These are phyloP conservation scores for Tulasnella sp. DNA, from an alignment of 768 basidiomycete species.

Conservation along the genomic window DNA sequence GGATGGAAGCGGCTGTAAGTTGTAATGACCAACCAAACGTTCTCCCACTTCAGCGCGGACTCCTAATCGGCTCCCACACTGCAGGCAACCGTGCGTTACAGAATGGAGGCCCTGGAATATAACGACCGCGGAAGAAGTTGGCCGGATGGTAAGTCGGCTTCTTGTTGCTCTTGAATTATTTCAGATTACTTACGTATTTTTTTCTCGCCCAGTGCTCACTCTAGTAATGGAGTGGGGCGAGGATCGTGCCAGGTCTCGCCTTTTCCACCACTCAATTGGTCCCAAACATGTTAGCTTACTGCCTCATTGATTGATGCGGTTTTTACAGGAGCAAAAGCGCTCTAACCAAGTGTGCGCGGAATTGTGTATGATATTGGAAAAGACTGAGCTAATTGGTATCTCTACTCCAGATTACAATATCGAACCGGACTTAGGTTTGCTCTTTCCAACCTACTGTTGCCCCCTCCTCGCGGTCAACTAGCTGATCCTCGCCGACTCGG, in stretches of 20 bases:
- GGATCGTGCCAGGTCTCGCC: slow-evolving; percentile 7
- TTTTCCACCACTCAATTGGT: slow-evolving; percentile 12
- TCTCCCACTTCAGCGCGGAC: neutral
- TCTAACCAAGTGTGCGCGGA: neutral
- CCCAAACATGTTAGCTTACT: neutral
- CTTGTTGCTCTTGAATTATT: slow-evolving; percentile 15
- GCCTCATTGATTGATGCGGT: slow-evolving; percentile 16
- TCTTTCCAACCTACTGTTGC: neutral
- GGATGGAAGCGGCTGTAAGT: neutral
- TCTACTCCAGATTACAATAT: slow-evolving; percentile 6
- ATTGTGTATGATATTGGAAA: neutral
- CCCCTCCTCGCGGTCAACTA: slow-evolving; percentile 13
- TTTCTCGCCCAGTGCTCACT: neutral
- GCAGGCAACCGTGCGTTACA: slow-evolving; percentile 17
- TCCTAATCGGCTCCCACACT: slow-evolving; percentile 8
- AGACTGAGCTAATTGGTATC: slow-evolving; percentile 13
- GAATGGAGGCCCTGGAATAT: slow-evolving; percentile 22
- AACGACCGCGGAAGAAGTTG: slow-evolving; percentile 17
- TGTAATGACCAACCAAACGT: neutral
- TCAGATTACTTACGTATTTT: slow-evolving; percentile 18
- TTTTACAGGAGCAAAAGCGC: slow-evolving; percentile 7
- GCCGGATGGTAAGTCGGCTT: slow-evolving; percentile 10
- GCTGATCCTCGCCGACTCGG: slow-evolving; percentile 11
- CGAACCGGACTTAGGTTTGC: slow-evolving; percentile 17
- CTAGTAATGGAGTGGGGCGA: slow-evolving; percentile 13